Evolutionary conservation across 139 green algal species (phyloP), one percentile per base, ranked within the genome.

Genomic region (Tetratostichococcus sp.): DNA sequence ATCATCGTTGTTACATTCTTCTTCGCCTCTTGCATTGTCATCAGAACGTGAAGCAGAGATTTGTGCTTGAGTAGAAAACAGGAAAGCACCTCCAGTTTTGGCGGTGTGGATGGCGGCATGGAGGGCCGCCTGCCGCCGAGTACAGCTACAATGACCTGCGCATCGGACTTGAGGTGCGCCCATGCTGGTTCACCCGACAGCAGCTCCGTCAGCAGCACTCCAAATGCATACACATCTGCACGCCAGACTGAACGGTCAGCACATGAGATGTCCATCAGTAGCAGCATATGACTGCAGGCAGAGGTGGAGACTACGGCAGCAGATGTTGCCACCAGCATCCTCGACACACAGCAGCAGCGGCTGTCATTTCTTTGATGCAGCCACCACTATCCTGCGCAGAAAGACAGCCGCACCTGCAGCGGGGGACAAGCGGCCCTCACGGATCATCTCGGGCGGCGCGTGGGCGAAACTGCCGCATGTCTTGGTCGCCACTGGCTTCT

Each of bases 181-280:
- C 76, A 90, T 0, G 87, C 85, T 1, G 80, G 75, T 32, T 42
- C 39, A 32, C 85, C 82, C 0, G 75, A 70, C 67, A 80, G 84
- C 75, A 92, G 83, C 86, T 92, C 87, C 80, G 71, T 80, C 35
- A 77, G 30, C 62, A 85, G 65, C n/a, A 86, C 73, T 33, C 78
- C 78, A 70, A 82, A 81, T 22, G 78, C 43, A 50, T 58, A 87
- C 22, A 85, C 73, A 67, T 86, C 76, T 1, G n/a, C n/a, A n/a
- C n/a, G n/a, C n/a, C n/a, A n/a, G n/a, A n/a, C n/a, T n/a, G n/a
- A n/a, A n/a, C n/a, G n/a, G n/a, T n/a, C n/a, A 59, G 68, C 8
- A 71, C 57, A 22, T 62, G 71, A n/a, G n/a, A n/a, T n/a, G n/a
- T n/a, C n/a, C n/a, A n/a, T n/a, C n/a, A n/a, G 39, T 50, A 14